These are phyloP conservation scores for Fusarium vanettenii DNA, from an alignment of 2,329 filamentous ascomycete species.

Conservation along the genomic window DNA sequence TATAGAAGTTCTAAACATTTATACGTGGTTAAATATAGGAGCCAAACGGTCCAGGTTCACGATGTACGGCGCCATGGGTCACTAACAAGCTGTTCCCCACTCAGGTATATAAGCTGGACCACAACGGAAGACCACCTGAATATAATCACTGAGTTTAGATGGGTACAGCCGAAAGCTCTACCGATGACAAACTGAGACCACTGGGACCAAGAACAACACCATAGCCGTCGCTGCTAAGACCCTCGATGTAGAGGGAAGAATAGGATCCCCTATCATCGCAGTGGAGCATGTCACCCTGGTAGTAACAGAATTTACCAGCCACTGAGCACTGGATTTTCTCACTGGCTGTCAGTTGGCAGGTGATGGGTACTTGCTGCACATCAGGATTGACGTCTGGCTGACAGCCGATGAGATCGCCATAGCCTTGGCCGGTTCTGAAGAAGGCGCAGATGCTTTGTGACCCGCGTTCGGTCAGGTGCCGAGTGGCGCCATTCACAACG, in stretches of 20 bases:
- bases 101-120: neutral
- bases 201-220: neutral
- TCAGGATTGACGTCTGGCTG: neutral
- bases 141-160: neutral
- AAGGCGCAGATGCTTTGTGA: neutral
- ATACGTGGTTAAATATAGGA: fast-evolving
- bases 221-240: neutral
- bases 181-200: neutral
- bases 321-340: neutral
- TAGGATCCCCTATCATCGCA: neutral
- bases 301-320: neutral
- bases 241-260: neutral
- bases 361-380: neutral
- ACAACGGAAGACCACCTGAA: neutral
- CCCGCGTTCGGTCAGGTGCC: neutral
- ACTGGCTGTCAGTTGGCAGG: neutral
- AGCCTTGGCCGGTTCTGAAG: neutral
- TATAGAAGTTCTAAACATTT: neutral
- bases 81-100: neutral
- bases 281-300: neutral
- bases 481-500: neutral
- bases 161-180: neutral
- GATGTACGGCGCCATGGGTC: neutral
- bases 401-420: neutral
- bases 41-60: fast-evolving